These are phyloP conservation scores for Iris pallida DNA, from an alignment of 116 monocot species.

Conservation along the genomic window DNA sequence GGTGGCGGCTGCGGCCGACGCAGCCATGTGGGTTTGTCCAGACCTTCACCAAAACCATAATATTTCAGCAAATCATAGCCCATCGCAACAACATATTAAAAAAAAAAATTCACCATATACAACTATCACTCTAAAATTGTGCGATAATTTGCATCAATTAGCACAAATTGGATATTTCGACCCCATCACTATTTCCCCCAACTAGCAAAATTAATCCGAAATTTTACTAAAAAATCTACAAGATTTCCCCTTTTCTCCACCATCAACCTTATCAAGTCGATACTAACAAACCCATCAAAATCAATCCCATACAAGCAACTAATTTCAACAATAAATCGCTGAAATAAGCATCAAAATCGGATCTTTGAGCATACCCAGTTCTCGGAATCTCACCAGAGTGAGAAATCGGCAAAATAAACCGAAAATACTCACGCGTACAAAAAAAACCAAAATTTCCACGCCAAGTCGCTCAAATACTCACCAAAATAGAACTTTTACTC, in stretches of 20 bases:
- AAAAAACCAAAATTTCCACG: neutral
- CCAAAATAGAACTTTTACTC: neutral
- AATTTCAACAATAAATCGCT: neutral
- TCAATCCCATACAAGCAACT: neutral
- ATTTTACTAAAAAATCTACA: neutral
- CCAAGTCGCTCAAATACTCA: neutral
- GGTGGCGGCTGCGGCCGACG: conserved; percentile 22
- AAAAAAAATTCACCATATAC: neutral
- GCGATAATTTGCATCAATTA: neutral
- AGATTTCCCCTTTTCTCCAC: neutral
- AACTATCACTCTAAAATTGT: neutral
- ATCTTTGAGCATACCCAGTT: neutral
- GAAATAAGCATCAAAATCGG: neutral
- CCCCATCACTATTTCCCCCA: neutral
- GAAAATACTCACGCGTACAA: no score
- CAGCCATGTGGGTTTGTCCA: conserved; percentile 36
- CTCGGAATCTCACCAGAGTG: neutral
- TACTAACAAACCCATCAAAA: neutral
- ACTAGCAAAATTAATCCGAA: neutral
- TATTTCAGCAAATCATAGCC: conserved; percentile 11
- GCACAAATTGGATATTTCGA: neutral
- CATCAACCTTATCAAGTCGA: conserved; percentile 1
- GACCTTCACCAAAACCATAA: conserved; percentile 21
- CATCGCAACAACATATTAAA: neutral
- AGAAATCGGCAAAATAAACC: neutral